phyloP scores from a whole-genome alignment of 2,329 filamentous ascomycete genomes.

The Trichoderma pleuroti region DNA sequence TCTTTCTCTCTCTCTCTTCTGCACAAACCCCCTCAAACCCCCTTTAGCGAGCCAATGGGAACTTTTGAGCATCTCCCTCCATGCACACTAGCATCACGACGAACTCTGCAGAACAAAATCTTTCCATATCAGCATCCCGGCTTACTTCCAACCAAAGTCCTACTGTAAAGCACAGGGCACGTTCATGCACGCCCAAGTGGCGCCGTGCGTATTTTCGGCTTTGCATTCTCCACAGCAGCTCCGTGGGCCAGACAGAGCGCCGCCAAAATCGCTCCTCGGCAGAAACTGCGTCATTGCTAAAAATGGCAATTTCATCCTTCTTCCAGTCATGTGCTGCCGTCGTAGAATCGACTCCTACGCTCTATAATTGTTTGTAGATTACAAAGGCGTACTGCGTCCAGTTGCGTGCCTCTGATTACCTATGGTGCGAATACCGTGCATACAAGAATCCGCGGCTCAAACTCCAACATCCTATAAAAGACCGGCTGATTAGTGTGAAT shows the following conservation, averaged over 20 bases:
- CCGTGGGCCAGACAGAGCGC: neutral
- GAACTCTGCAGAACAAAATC: neutral
- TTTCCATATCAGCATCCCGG: neutral
- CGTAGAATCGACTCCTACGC: neutral
- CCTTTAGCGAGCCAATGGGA: constrained; percentile 1
- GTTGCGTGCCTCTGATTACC: neutral
- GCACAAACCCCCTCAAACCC: neutral
- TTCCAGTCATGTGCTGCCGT: neutral
- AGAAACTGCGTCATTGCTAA: neutral
- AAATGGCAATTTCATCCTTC: neutral
- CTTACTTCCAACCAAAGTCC: neutral
- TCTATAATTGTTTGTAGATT: neutral
- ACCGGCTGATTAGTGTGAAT: constrained; percentile 8
- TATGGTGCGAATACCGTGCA: neutral
- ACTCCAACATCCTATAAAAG: neutral
- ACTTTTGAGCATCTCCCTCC: neutral
- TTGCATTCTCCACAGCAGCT: constrained; percentile 4
- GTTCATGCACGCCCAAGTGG: neutral
- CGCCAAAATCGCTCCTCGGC: neutral
- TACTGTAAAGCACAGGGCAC: neutral
- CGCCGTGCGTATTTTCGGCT: neutral
- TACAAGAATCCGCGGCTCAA: neutral
- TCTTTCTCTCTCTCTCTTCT: neutral
- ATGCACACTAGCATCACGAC: neutral
- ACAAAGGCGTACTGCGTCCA: neutral